A percentile compares a stretch with the other conserved stretches of the same genome.
Conservation (phyloP, 2,329 filamentous ascomycete species). For the Karstenula rhodostoma region DNA sequence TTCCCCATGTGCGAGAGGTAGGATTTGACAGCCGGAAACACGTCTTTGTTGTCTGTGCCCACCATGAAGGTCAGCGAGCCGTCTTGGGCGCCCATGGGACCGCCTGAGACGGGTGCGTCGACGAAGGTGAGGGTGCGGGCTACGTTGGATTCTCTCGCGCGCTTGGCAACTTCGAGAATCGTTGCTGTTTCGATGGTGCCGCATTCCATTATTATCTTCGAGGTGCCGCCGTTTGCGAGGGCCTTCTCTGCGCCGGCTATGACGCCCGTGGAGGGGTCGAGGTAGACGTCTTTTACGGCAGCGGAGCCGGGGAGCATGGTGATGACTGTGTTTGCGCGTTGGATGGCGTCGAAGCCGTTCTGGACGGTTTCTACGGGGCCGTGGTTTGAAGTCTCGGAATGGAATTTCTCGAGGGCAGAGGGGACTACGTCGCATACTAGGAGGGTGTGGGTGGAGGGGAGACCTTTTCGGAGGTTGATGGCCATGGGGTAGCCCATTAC, state of each 20-base stretch:
- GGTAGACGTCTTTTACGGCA: slow-evolving; percentile 51
- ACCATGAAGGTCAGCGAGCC: slow-evolving; percentile 95
- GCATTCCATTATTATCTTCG: slow-evolving; percentile 89
- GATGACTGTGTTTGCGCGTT: slow-evolving; percentile 51
- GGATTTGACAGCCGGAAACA: slow-evolving; percentile 65
- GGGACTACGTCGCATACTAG: slow-evolving; percentile 51
- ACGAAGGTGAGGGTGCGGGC: slow-evolving; percentile 76
- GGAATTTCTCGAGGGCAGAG: slow-evolving; percentile 49
- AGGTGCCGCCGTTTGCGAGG: slow-evolving; percentile 47
- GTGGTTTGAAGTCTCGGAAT: slow-evolving; percentile 43
- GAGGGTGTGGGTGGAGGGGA: slow-evolving; percentile 40
- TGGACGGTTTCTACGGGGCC: slow-evolving; percentile 48
- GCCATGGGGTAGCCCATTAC: slow-evolving; percentile 56
- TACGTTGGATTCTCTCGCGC: slow-evolving; percentile 58
- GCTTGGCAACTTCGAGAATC: slow-evolving; percentile 78
- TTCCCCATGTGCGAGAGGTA: slow-evolving; percentile 83
- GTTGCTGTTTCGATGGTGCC: slow-evolving; percentile 95
- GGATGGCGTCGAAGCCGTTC: slow-evolving; percentile 51
- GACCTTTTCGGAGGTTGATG: slow-evolving; percentile 50
- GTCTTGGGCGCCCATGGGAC: slow-evolving; percentile 85
- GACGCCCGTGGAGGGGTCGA: slow-evolving; percentile 52
- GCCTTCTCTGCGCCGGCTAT: slow-evolving; percentile 51
- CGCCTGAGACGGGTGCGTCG: slow-evolving; percentile 94
- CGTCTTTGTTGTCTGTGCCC: slow-evolving; percentile 63
- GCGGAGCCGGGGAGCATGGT: slow-evolving; percentile 52